These are phyloP conservation scores for Fusarium sp. DNA, from an alignment of 2,329 filamentous ascomycete species.

Conservation along the genomic window DNA sequence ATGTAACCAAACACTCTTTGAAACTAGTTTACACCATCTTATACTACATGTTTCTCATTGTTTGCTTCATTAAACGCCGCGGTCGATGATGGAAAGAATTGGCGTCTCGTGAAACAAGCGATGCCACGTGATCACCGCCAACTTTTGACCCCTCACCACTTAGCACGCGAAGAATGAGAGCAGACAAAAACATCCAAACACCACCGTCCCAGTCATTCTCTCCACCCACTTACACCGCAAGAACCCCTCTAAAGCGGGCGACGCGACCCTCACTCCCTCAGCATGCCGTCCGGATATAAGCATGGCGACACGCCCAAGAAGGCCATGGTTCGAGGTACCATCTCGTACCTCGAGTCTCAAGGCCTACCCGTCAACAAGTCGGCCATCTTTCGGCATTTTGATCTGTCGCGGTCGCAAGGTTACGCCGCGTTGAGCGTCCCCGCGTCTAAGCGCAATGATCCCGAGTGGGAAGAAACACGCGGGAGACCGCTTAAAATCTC, in stretches of 20 bases:
- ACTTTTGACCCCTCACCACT: constrained; percentile 36
- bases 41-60: neutral
- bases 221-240: constrained; percentile 39
- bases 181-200: constrained; percentile 51
- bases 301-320: constrained; percentile 53
- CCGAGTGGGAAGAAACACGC: constrained; percentile 54
- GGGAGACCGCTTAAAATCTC: constrained; percentile 51
- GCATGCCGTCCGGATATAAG: constrained; percentile 49
- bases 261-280: constrained; percentile 22
- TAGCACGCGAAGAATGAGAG: constrained; percentile 16
- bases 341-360: constrained; percentile 54
- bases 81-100: neutral
- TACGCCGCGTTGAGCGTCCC: constrained; percentile 51
- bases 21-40: neutral
- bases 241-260: constrained; percentile 12
- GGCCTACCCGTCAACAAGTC: constrained; percentile 54
- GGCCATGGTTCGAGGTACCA: constrained; percentile 54
- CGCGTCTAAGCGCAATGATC: constrained; percentile 50
- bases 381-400: constrained; percentile 54
- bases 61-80: neutral
- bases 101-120: constrained; percentile 3
- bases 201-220: constrained; percentile 41
- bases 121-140: constrained; percentile 38
- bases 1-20: neutral
- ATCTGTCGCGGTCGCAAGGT: constrained; percentile 52